Evolutionary conservation across 345 rosid genomes (phyloP), one percentile per base, ranked within the genome.

Genomic region (Boechera stricta): DNA sequence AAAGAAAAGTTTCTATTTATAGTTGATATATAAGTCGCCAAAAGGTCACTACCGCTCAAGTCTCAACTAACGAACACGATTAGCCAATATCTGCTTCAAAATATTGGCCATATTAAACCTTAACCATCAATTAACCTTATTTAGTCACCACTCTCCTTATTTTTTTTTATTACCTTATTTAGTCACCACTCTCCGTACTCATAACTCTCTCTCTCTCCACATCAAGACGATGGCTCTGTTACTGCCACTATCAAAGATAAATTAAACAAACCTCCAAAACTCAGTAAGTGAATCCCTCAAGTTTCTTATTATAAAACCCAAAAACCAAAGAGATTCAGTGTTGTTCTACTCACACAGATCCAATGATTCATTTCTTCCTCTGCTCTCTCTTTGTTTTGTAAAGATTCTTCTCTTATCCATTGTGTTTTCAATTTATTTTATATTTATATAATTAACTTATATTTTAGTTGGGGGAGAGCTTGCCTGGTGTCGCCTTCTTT

Each of bases 401-500:
- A 29, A 53, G 64, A 69, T 69, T 69, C 80, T 57, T 64, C 67
- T 48, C 55, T 77, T 77, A 77, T 77, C 81, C 76, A 64, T 45
- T 70, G 42, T 33, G 66, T 63, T 47, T 36, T 33, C 63, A 24
- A 42, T 39, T 13, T 10, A 39, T 10, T 35, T 35, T 35, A 1
- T 35, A 35, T 35, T 35, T 41, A 54, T 57, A 64, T 11, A 24
- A 26, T 8, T 38, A 29, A 53, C 3, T 4, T 45, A 24, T 52
- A 53, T 36, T 55, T 63, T 45, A 71, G 77, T 78, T 71, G 69
- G 81, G 77, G 51, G 62, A 71, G 81, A 78, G 71, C 29, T 71
- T 66, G 81, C 70, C 74, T 67, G 15, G 78, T 73, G 78, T 79
- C 74, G 65, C 49, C 79, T 68, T 44, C 76, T 64, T 69, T 72